Evolutionary conservation across 495 filamentous ascomycete genomes (phyloP).

Genomic region (Filosporella fistucella): DNA sequence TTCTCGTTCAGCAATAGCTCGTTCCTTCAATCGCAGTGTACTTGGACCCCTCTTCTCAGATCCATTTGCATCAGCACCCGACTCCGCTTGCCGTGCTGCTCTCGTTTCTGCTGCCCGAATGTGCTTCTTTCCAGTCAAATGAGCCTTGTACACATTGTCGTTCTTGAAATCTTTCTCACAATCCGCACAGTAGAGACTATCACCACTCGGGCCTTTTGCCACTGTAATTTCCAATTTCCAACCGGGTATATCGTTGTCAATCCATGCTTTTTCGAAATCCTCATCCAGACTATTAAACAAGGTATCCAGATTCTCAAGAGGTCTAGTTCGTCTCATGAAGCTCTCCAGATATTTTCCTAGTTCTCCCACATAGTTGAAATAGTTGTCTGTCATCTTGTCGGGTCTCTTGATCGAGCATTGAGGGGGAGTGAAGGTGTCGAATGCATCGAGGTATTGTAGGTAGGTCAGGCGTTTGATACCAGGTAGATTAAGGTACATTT

Average conservation of each 20-base stretch:
- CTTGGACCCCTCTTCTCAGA: constrained; percentile 25
- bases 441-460: constrained; percentile 83
- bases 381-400: constrained; percentile 85
- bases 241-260: constrained; percentile 68
- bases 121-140: constrained; percentile 89
- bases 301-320: constrained; percentile 78
- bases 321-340: constrained; percentile 75
- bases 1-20: constrained; percentile 85
- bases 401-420: constrained; percentile 63
- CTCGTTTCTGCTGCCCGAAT: constrained; percentile 68
- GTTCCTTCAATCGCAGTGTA: constrained; percentile 69
- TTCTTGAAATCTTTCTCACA: constrained; percentile 96
- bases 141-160: constrained; percentile 86
- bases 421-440: constrained; percentile 79
- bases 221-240: constrained; percentile 62
- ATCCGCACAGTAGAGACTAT: constrained; percentile 79
- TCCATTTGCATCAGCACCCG: constrained; percentile 22
- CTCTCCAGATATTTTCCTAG: constrained; percentile 78
- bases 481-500: constrained; percentile 85
- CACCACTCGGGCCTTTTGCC: constrained; percentile 44
- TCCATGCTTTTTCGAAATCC: constrained; percentile 83
- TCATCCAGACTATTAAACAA: constrained; percentile 68
- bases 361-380: constrained; percentile 82
- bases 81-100: constrained; percentile 29
- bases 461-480: constrained; percentile 79